phyloP scores from a whole-genome alignment of 1,139 yeast species.

The Protomyces inouyei region DNA sequence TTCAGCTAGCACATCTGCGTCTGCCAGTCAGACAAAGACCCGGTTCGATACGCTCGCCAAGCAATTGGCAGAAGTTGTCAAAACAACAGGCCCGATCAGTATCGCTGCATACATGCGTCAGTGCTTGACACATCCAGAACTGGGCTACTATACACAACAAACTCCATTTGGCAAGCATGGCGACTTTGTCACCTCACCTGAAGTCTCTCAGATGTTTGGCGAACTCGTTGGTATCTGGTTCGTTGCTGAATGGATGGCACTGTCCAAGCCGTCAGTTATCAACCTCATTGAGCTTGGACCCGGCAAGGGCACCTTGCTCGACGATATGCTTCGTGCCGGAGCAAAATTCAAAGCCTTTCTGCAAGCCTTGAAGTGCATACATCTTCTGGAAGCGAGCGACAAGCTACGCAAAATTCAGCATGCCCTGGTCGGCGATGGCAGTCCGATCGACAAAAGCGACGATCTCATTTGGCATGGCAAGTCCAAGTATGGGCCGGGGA shows the following conservation, averaged over 20 bases:
- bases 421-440: conserved; percentile 46
- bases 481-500: conserved; percentile 53
- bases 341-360: conserved; percentile 39
- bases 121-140: conserved; percentile 71
- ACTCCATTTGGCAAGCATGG: conserved; percentile 68
- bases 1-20: not conserved
- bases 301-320: conserved; percentile 75
- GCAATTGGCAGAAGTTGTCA: conserved; percentile 32
- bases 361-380: conserved; percentile 43
- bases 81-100: conserved; percentile 71
- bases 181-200: conserved; percentile 82
- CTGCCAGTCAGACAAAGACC: not conserved
- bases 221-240: conserved; percentile 77
- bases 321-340: conserved; percentile 49
- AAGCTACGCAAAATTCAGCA: conserved; percentile 58
- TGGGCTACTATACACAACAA: conserved; percentile 73
- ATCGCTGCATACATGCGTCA: conserved; percentile 74
- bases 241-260: conserved; percentile 54
- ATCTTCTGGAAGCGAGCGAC: conserved; percentile 68
- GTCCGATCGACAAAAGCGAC: conserved; percentile 36
- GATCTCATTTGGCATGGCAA: conserved; percentile 42
- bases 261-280: conserved; percentile 48
- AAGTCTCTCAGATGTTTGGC: conserved; percentile 81
- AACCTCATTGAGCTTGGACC: conserved; percentile 84
- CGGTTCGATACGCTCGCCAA: conserved; percentile 4